Percentiles rank a stretch among this genome's conserved stretches.
Conservation (phyloP, 148 eudicot species). For the Selenicereus undatus region DNA sequence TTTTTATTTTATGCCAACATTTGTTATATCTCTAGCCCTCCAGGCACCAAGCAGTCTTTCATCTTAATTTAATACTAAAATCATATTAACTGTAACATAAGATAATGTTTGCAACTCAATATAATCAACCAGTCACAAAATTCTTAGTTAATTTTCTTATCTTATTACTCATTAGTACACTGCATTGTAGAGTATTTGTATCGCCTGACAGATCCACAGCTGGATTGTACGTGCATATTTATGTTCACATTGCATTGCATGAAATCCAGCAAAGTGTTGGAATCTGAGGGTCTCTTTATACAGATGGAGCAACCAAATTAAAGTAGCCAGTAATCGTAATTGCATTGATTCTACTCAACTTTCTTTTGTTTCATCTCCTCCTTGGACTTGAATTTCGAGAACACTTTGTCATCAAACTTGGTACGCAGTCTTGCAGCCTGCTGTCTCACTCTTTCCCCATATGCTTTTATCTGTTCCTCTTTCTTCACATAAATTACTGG, state of each 20-base stretch:
- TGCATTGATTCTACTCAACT: neutral
- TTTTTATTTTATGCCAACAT: neutral
- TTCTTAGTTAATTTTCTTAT: too few relatives aligned
- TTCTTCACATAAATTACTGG: constrained; percentile 31
- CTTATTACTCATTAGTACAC: too few relatives aligned
- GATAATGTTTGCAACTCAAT: neutral
- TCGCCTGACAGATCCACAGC: too few relatives aligned
- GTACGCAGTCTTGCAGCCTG: constrained; percentile 17
- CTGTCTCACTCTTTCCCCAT: constrained; percentile 24
- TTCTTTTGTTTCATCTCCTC: constrained; percentile 22
- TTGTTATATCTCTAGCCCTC: neutral
- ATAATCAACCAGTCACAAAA: neutral
- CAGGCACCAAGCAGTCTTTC: too few relatives aligned
- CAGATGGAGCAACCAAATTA: neutral
- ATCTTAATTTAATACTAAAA: neutral
- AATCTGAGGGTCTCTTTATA: neutral
- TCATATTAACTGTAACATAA: neutral
- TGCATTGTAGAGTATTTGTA: too few relatives aligned
- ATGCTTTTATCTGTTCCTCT: constrained; percentile 27
- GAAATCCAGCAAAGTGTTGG: neutral
- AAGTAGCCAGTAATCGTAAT: neutral
- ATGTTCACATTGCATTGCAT: too few relatives aligned
- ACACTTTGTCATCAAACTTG: constrained; percentile 20
- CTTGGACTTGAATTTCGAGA: constrained; percentile 11
- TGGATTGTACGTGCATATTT: too few relatives aligned